phyloP scores from a whole-genome alignment of 257 asterid genomes.

The Capsicum pubescens region DNA sequence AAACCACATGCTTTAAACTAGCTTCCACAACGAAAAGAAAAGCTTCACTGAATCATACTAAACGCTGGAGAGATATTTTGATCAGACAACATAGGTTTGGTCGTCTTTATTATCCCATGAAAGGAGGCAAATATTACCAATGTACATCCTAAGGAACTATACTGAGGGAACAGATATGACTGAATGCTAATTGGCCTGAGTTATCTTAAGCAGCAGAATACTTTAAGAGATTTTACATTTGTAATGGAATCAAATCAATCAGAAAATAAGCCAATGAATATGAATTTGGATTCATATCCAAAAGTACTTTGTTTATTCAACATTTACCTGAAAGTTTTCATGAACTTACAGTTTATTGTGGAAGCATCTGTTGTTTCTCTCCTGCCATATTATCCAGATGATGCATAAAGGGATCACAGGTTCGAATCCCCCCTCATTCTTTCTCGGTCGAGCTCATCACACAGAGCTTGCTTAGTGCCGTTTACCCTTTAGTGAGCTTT shows the following conservation, averaged over 20 bases:
- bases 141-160: not conserved
- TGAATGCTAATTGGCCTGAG: not conserved
- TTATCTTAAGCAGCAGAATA: conserved; percentile 11
- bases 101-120: not conserved
- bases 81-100: conserved; percentile 13
- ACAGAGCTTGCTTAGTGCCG: too few relatives aligned
- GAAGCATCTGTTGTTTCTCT: too few relatives aligned
- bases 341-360: not conserved
- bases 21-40: not conserved
- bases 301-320: not conserved
- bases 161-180: not conserved
- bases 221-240: not conserved
- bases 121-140: not conserved
- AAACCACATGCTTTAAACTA: not conserved
- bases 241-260: not conserved
- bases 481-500: too few relatives aligned
- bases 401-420: too few relatives aligned
- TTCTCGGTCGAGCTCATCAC: too few relatives aligned
- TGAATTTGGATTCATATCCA: not conserved
- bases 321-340: not conserved
- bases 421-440: too few relatives aligned
- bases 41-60: not conserved
- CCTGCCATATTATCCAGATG: too few relatives aligned
- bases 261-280: not conserved
- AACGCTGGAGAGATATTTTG: not conserved